Evolutionary conservation across 495 filamentous ascomycete species (phyloP).

Genomic region (Talaromyces proteolyticus): DNA sequence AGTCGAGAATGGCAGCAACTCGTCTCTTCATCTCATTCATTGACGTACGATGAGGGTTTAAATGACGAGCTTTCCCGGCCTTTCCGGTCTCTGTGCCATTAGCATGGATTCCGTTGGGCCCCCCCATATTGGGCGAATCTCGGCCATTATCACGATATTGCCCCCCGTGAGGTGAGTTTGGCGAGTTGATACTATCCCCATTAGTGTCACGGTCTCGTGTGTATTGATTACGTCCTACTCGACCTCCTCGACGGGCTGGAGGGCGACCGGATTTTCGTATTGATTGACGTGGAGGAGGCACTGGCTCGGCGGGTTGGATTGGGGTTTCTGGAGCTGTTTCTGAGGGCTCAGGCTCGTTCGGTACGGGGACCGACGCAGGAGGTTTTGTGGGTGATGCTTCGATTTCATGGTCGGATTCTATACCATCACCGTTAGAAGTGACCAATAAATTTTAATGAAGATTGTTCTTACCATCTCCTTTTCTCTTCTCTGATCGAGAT

Average conservation of each 20-base stretch:
- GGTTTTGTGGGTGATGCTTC: slow-evolving; percentile 32
- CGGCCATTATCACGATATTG: slow-evolving; percentile 55
- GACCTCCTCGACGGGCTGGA: slow-evolving; percentile 54
- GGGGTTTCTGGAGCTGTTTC: slow-evolving; percentile 50
- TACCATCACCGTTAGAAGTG: slow-evolving; percentile 3
- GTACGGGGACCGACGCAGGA: slow-evolving; percentile 14
- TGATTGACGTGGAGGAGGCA: slow-evolving; percentile 30
- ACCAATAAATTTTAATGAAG: not conserved
- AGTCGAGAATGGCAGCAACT: slow-evolving; percentile 78
- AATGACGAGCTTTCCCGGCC: slow-evolving; percentile 52
- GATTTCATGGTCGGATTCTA: slow-evolving; percentile 32
- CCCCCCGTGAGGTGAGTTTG: slow-evolving; percentile 57
- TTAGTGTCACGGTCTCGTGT: slow-evolving; percentile 67
- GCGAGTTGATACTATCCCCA: slow-evolving; percentile 35
- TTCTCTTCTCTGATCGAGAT: slow-evolving; percentile 63
- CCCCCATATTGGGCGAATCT: slow-evolving; percentile 32
- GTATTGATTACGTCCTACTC: slow-evolving; percentile 82
- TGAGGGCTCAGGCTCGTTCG: slow-evolving; percentile 30
- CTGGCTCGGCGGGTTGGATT: slow-evolving; percentile 35
- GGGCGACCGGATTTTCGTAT: slow-evolving; percentile 66
- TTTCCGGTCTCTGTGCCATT: slow-evolving; percentile 44
- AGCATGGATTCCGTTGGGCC: slow-evolving; percentile 24
- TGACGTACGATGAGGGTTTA: slow-evolving; percentile 56
- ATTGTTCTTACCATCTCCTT: slow-evolving; percentile 62
- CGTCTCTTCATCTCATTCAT: slow-evolving; percentile 90